Evolutionary conservation across 306 rosid genomes (phyloP).

Genomic region (Prunus fruticosa): DNA sequence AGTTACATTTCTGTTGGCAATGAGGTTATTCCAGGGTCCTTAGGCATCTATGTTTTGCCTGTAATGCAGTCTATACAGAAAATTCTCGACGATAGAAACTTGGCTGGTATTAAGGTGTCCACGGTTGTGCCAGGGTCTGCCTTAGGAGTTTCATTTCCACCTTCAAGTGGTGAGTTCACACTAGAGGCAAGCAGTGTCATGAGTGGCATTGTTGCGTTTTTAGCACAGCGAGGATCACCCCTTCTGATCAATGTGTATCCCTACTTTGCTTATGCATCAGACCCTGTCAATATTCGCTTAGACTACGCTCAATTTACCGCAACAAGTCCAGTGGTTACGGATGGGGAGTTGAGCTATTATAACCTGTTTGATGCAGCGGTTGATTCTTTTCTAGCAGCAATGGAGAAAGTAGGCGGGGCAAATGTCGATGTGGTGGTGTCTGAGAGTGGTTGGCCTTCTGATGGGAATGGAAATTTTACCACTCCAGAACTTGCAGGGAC

Average conservation of each 20-base stretch:
- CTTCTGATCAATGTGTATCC: constrained; percentile 43
- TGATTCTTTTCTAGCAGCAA: constrained; percentile 32
- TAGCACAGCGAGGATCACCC: constrained; percentile 17
- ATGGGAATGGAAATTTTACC: constrained; percentile 23
- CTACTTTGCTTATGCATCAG: constrained; percentile 35
- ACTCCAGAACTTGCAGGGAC: constrained; percentile 15
- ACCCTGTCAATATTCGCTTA: constrained; percentile 15
- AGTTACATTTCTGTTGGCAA: constrained; percentile 26
- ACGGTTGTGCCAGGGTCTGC: constrained; percentile 20
- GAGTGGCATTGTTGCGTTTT: constrained; percentile 18
- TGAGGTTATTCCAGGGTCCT: constrained; percentile 23
- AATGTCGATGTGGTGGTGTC: constrained; percentile 28
- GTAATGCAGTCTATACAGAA: constrained; percentile 23
- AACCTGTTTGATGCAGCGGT: constrained; percentile 40
- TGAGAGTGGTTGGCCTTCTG: constrained; percentile 46
- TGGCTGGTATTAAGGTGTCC: constrained; percentile 19
- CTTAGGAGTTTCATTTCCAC: constrained; percentile 21
- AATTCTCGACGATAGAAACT: background rate
- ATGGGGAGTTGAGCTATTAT: constrained; percentile 2
- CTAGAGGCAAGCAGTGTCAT: background rate
- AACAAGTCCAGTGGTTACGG: background rate
- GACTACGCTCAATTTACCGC: constrained; percentile 15
- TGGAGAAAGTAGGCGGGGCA: constrained; percentile 6
- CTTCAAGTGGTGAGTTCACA: constrained; percentile 25
- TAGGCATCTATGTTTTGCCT: background rate